Evolutionary conservation across 495 filamentous ascomycete species (phyloP).

Genomic region (Penicillium pulvis): DNA sequence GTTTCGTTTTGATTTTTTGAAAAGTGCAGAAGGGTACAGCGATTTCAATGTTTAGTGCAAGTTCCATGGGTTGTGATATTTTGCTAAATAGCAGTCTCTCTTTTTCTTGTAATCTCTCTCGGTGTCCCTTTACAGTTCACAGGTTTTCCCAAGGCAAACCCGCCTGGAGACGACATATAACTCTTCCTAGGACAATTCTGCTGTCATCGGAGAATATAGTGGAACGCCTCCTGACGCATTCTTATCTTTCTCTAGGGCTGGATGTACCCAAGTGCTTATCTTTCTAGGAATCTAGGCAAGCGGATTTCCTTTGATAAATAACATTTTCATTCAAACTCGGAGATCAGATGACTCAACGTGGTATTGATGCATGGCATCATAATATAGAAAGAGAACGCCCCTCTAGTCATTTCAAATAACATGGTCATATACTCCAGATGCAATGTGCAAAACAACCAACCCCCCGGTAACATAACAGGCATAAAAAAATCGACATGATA

Average conservation of each 20-base stretch:
- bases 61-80: slow-evolving; percentile 11
- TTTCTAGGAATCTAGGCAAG: slow-evolving; percentile 2
- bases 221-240: not conserved
- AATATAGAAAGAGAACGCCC: not conserved
- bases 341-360: not conserved
- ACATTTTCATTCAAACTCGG: not conserved
- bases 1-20: not conserved
- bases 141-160: slow-evolving; percentile 1
- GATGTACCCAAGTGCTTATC: not conserved
- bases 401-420: not conserved
- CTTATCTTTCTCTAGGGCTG: not conserved
- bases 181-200: not conserved
- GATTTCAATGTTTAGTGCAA: slow-evolving; percentile 10
- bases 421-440: not conserved
- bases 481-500: not conserved
- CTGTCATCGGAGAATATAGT: not conserved
- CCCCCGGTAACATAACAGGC: not conserved
- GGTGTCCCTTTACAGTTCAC: not conserved
- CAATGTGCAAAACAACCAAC: not conserved
- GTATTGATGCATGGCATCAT: not conserved
- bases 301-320: not conserved
- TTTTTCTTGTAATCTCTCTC: slow-evolving; percentile 11
- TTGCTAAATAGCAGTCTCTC: slow-evolving; percentile 16
- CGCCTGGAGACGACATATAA: not conserved
- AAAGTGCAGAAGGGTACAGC: slow-evolving; percentile 13